These are phyloP conservation scores for Phytophthora brassicae DNA, from an alignment of 352 stramenopile species.

Conservation along the genomic window DNA sequence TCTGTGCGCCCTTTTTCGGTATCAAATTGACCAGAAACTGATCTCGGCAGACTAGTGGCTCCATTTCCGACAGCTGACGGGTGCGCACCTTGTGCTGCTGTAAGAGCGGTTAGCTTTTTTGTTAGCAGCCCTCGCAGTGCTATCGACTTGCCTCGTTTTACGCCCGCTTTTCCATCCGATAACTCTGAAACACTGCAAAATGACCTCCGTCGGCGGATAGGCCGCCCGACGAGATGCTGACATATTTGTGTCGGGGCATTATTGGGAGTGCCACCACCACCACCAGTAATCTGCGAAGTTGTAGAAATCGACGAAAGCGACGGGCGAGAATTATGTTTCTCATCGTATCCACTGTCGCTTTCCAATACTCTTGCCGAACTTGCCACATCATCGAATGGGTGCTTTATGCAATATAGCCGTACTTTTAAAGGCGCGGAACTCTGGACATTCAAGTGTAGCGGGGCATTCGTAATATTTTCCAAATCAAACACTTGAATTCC, in stretches of 20 bases:
- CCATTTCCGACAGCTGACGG: conserved; percentile 3
- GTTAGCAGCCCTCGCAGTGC: conserved; percentile 58
- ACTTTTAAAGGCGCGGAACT: conserved; percentile 75
- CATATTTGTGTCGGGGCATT: conserved; percentile 27
- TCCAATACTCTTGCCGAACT: conserved; percentile 19
- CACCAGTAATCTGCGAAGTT: conserved; percentile 28
- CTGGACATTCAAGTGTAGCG: conserved; percentile 77
- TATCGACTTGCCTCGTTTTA: conserved; percentile 46
- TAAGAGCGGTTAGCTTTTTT: conserved; percentile 45
- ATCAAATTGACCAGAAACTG: conserved; percentile 31
- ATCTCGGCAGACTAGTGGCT: conserved; percentile 21
- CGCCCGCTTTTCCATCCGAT: conserved; percentile 25
- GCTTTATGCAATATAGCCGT: conserved; percentile 71
- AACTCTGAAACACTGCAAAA: conserved; percentile 76
- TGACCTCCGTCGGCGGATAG: conserved; percentile 69
- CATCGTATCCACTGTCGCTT: conserved; percentile 13
- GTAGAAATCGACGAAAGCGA: conserved; percentile 23
- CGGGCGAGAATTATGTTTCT: conserved; percentile 7
- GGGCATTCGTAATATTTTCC: conserved; percentile 87
- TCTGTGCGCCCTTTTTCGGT: conserved; percentile 21
- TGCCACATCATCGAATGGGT: conserved; percentile 35
- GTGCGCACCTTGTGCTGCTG: conserved; percentile 22
- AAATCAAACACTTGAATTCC: conserved; percentile 88
- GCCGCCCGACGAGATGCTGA: conserved; percentile 26
- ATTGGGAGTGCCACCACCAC: conserved; percentile 20